A percentile compares a stretch with the other conserved stretches of the same genome.
These are phyloP conservation scores for Colletotrichum tropicale DNA, from an alignment of 2,329 filamentous ascomycete species.

Conservation along the genomic window DNA sequence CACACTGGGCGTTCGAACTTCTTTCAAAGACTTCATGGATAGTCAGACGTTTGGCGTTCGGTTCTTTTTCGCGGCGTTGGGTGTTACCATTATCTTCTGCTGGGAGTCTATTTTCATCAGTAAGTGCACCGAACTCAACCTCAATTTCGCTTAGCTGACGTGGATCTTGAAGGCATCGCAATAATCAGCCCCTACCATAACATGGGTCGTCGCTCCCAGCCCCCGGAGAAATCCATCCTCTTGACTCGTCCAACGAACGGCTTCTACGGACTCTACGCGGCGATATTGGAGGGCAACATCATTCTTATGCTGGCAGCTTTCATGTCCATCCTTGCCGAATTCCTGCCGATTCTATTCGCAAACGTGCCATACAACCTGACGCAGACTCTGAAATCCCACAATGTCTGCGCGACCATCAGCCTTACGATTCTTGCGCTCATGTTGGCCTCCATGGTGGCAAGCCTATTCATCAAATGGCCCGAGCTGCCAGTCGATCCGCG, in stretches of 20 bases:
- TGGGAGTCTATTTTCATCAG: slow-evolving; percentile 45
- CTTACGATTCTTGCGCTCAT: slow-evolving; percentile 45
- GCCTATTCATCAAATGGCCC: slow-evolving; percentile 47
- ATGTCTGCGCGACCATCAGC: slow-evolving; percentile 43
- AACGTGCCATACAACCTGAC: slow-evolving; percentile 52
- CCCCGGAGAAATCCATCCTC: slow-evolving; percentile 41
- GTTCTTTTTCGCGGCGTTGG: slow-evolving; percentile 45
- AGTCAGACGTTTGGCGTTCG: slow-evolving; percentile 46
- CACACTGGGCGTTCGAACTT: slow-evolving; percentile 20
- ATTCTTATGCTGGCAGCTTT: slow-evolving; percentile 45
- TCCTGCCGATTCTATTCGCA: slow-evolving; percentile 53
- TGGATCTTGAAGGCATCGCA: slow-evolving; percentile 41
- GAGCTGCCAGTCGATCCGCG: slow-evolving; percentile 51
- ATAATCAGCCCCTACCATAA: slow-evolving; percentile 48
- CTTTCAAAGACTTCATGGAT: slow-evolving; percentile 39
- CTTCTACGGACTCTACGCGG: slow-evolving; percentile 46
- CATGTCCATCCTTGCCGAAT: slow-evolving; percentile 50
- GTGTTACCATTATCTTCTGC: slow-evolving; percentile 43
- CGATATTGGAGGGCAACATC: slow-evolving; percentile 36
- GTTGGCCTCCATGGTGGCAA: slow-evolving; percentile 41
- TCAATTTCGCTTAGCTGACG: no score
- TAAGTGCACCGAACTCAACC: slow-evolving; percentile 12
- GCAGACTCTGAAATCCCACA: slow-evolving; percentile 41
- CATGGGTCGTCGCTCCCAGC: slow-evolving; percentile 38
- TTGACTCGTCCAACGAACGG: slow-evolving; percentile 47